Percentiles rank a stretch among this genome's conserved stretches.
phyloP scores from a whole-genome alignment of 2,329 filamentous ascomycete species.

The Blastomyces emzantsi region DNA sequence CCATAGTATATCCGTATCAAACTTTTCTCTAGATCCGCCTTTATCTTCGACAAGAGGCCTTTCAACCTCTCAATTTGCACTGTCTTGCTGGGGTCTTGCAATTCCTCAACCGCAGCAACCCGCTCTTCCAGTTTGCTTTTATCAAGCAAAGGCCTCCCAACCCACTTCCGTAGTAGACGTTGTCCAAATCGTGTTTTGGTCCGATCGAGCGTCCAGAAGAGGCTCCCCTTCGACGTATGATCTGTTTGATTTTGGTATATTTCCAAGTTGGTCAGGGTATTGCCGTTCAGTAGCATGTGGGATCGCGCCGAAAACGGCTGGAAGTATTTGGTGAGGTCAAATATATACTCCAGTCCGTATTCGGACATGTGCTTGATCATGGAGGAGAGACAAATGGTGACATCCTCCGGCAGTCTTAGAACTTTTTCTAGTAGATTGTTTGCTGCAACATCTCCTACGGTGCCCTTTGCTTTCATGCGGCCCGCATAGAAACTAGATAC shows the following conservation, averaged over 20 bases:
- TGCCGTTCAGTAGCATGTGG: slow-evolving; percentile 94
- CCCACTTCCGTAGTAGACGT: slow-evolving; percentile 84
- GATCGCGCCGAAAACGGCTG: slow-evolving; percentile 88
- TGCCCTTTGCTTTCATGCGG: slow-evolving; percentile 58
- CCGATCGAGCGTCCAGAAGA: slow-evolving; percentile 93
- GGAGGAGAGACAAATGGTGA: slow-evolving; percentile 85
- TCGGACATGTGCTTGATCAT: slow-evolving; percentile 93
- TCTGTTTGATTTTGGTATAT: slow-evolving; percentile 95
- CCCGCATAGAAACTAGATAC: slow-evolving; percentile 89
- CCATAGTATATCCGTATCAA: slow-evolving; percentile 96
- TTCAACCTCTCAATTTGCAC: slow-evolving; percentile 64
- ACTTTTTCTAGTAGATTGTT: slow-evolving; percentile 73
- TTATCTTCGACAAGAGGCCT: slow-evolving; percentile 60
- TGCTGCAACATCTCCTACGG: slow-evolving; percentile 47
- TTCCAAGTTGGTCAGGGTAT: slow-evolving; percentile 85
- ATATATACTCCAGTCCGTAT: slow-evolving; percentile 90
- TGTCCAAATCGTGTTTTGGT: slow-evolving; percentile 86
- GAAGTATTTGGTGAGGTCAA: slow-evolving; percentile 94
- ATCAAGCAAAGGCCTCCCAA: slow-evolving; percentile 80
- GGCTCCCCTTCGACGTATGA: slow-evolving; percentile 70
- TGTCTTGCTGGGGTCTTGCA: slow-evolving; percentile 60
- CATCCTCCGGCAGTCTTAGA: slow-evolving; percentile 70
- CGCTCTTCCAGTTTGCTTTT: slow-evolving; percentile 65
- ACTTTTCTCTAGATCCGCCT: slow-evolving; percentile 80
- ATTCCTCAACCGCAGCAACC: slow-evolving; percentile 75